Percentiles rank a stretch among this genome's conserved stretches.
Evolutionary conservation across 371 early-diverging fungal genomes (phyloP).

Genomic region (Apophysomyces ossiformis): DNA sequence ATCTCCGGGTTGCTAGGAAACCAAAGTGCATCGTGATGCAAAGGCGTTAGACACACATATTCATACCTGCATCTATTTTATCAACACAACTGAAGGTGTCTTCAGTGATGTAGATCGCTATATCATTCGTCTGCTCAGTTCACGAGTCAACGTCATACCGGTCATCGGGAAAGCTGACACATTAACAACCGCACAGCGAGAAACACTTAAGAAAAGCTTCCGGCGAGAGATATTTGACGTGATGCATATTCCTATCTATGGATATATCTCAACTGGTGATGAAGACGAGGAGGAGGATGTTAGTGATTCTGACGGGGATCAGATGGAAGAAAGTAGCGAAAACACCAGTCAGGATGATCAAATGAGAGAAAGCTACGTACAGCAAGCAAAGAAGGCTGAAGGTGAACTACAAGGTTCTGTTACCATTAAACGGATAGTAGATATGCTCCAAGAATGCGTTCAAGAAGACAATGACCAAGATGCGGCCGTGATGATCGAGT

Average conservation of each 20-base stretch:
- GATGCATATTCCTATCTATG: conserved; percentile 65
- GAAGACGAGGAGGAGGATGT: conserved; percentile 22
- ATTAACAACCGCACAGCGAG: conserved; percentile 85
- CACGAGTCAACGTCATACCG: conserved; percentile 94
- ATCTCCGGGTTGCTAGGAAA: conserved; percentile 68
- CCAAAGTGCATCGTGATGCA: conserved; percentile 71
- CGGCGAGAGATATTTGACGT: conserved; percentile 59
- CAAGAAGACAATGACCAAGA: conserved; percentile 43
- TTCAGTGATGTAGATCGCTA: conserved; percentile 85
- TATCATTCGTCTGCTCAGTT: conserved; percentile 80
- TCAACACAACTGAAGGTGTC: conserved; percentile 70
- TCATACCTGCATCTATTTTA: conserved; percentile 95
- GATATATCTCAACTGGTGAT: conserved; percentile 57
- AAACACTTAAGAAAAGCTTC: conserved; percentile 74
- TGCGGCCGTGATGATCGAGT: conserved; percentile 38
- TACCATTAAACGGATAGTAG: conserved; percentile 14
- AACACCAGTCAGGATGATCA: conserved; percentile 27
- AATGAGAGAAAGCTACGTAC: conserved; percentile 8
- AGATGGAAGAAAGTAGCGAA: conserved; percentile 29
- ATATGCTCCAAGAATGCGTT: conserved; percentile 32
- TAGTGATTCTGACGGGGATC: conserved; percentile 36
- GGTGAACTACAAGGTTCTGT: neutral
- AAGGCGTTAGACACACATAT: conserved; percentile 86
- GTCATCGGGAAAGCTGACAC: conserved; percentile 98
- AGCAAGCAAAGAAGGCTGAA: neutral